These are phyloP conservation scores for Saccharata proteae DNA, from an alignment of 2,329 filamentous ascomycete genomes.

Conservation along the genomic window DNA sequence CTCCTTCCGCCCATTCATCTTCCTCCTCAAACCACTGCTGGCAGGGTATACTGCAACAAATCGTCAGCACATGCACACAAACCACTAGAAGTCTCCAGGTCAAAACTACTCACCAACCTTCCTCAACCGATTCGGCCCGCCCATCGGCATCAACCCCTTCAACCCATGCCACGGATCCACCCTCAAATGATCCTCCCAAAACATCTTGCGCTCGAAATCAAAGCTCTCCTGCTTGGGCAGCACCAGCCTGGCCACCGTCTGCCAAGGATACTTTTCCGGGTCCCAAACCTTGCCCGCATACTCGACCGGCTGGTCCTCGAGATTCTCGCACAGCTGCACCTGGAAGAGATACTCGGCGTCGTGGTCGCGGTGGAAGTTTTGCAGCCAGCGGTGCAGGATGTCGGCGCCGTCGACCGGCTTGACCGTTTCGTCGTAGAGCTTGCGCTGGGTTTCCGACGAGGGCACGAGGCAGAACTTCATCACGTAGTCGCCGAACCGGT, in stretches of 20 bases:
- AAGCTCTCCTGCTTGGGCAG: slow-evolving; percentile 32
- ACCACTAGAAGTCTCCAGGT: slow-evolving; percentile 7
- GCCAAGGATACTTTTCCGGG: slow-evolving; percentile 34
- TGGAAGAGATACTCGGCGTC: slow-evolving; percentile 34
- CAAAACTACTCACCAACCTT: slow-evolving; percentile 14
- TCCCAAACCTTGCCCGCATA: slow-evolving; percentile 35
- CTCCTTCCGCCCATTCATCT: slow-evolving; percentile 27
- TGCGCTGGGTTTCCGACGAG: slow-evolving; percentile 27
- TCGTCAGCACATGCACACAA: too few species aligned
- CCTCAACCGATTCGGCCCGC: slow-evolving; percentile 27
- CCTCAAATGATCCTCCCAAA: slow-evolving; percentile 33
- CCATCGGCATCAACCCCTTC: slow-evolving; percentile 29
- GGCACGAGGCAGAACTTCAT: slow-evolving; percentile 37
- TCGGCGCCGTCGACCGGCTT: slow-evolving; percentile 24
- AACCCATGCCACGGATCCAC: slow-evolving; percentile 33
- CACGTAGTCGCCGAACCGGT: slow-evolving; percentile 36
- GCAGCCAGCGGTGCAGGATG: slow-evolving; percentile 28
- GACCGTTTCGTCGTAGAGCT: slow-evolving; percentile 27
- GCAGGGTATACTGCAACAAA: slow-evolving; percentile 20
- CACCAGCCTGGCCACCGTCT: slow-evolving; percentile 31
- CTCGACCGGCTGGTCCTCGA: slow-evolving; percentile 35
- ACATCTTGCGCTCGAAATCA: slow-evolving; percentile 26
- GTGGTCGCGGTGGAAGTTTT: slow-evolving; percentile 26
- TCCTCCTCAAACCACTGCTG: slow-evolving; percentile 22
- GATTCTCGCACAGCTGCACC: slow-evolving; percentile 35